Percentiles rank a stretch among this genome's conserved stretches.
These are phyloP conservation scores for Taiozyma onychis DNA, from an alignment of 1,139 yeast species.

Conservation along the genomic window DNA sequence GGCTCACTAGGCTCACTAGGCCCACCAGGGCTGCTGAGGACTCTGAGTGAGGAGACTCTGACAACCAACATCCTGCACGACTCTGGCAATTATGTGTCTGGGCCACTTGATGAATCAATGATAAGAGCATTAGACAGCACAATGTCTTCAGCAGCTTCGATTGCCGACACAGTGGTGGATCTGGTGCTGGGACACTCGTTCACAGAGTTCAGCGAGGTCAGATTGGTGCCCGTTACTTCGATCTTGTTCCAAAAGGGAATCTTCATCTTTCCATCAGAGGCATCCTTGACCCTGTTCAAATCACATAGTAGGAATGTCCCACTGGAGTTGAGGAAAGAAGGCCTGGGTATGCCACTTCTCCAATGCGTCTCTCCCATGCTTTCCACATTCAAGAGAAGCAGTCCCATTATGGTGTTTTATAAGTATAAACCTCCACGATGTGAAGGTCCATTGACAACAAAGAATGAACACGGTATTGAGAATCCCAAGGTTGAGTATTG, in stretches of 20 bases:
- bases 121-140: not conserved
- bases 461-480: not conserved
- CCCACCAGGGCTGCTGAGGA: not conserved
- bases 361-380: conserved; percentile 26
- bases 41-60: not conserved
- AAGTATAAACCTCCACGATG: conserved; percentile 19
- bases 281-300: conserved; percentile 23
- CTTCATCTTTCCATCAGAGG: conserved; percentile 27
- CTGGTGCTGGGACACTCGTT: conserved; percentile 19
- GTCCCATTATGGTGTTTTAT: conserved; percentile 26
- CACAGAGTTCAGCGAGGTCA: conserved; percentile 18
- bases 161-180: conserved; percentile 15
- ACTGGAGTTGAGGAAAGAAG: conserved; percentile 14
- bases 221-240: conserved; percentile 29
- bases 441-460: not conserved
- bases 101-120: not conserved
- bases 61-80: not conserved
- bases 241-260: conserved; percentile 26
- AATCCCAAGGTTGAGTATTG: conserved; percentile 16
- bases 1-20: no score
- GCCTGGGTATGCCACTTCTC: conserved; percentile 28
- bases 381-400: conserved; percentile 24
- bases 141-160: not conserved
- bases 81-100: not conserved
- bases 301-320: conserved; percentile 24